Evolutionary conservation across 192 early-diverging fungal species (phyloP).

Genomic region (Chytriomyces sp.): DNA sequence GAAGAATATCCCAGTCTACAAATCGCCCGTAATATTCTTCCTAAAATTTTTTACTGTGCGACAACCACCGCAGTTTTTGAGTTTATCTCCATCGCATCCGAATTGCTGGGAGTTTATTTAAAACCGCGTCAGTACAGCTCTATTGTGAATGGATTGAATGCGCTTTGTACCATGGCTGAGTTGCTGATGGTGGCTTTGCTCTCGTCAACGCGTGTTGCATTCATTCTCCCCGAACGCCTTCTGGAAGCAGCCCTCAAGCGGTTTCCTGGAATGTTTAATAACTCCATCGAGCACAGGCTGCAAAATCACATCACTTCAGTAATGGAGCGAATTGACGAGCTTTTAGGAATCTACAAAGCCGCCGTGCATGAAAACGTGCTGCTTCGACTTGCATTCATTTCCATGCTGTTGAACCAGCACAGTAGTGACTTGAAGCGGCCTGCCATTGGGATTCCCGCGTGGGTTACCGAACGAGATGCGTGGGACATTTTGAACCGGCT

Average conservation of each 20-base stretch:
- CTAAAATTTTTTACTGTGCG: slow-evolving; percentile 6
- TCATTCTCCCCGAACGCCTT: slow-evolving; percentile 15
- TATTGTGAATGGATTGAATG: neutral
- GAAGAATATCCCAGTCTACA: too few species aligned
- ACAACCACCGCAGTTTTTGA: neutral
- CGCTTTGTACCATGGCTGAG: slow-evolving; percentile 10
- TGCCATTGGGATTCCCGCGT: slow-evolving; percentile 9
- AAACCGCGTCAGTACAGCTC: neutral
- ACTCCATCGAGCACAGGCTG: neutral
- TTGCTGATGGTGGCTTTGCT: slow-evolving; percentile 15
- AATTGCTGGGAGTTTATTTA: neutral
- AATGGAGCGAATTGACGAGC: neutral
- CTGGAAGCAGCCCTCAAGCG: neutral
- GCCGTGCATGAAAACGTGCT: neutral
- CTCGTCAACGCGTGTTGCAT: neutral
- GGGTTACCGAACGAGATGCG: neutral
- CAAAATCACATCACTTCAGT: neutral
- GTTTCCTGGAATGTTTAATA: neutral
- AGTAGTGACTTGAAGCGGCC: neutral
- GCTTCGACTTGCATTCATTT: slow-evolving; percentile 2
- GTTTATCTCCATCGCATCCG: neutral
- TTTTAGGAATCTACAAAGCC: slow-evolving; percentile 2
- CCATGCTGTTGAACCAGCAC: slow-evolving; percentile 14
- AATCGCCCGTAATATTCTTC: neutral
- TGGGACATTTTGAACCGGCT: slow-evolving; percentile 8